These are phyloP conservation scores for Ophiosphaerella korrae DNA, from an alignment of 2,329 filamentous ascomycete species.

Conservation along the genomic window DNA sequence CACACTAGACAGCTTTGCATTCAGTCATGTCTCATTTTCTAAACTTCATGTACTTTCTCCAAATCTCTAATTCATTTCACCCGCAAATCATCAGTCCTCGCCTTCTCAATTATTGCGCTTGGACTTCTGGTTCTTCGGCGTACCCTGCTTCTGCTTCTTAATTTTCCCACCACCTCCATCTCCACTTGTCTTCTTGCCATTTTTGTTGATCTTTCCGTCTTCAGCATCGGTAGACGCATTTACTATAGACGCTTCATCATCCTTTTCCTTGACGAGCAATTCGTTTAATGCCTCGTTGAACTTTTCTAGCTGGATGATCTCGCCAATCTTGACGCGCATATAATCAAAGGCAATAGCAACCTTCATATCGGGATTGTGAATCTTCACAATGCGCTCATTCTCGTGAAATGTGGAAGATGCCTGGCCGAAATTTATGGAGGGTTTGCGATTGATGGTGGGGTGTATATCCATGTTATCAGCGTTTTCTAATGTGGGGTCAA, in stretches of 20 bases:
- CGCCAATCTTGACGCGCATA: slow-evolving; percentile 73
- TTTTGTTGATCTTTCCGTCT: slow-evolving; percentile 23
- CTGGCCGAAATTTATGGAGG: slow-evolving; percentile 9
- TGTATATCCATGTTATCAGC: slow-evolving; percentile 30
- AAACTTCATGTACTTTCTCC: no score
- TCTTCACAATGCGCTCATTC: slow-evolving; percentile 42
- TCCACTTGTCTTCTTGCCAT: slow-evolving; percentile 38
- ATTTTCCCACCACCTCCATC: slow-evolving; percentile 28
- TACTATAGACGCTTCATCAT: slow-evolving; percentile 15
- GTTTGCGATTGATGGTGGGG: slow-evolving; percentile 2
- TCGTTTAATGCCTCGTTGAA: slow-evolving; percentile 65
- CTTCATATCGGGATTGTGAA: slow-evolving; percentile 59
- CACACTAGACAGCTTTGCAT: no score
- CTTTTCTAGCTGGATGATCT: slow-evolving; percentile 69
- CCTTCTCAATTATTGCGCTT: slow-evolving; percentile 32
- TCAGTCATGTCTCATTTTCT: no score
- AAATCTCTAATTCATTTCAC: background rate
- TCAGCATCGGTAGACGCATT: background rate
- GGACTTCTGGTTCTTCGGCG: slow-evolving; percentile 23
- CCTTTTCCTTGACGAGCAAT: slow-evolving; percentile 54
- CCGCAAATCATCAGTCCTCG: background rate
- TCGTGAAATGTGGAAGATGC: slow-evolving; percentile 10
- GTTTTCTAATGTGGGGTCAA: slow-evolving; percentile 23
- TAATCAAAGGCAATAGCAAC: slow-evolving; percentile 79
- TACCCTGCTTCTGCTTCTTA: slow-evolving; percentile 29